Percentiles rank a stretch among this genome's conserved stretches.
phyloP scores from a whole-genome alignment of 768 basidiomycete species.

The Exidia glandulosa region DNA sequence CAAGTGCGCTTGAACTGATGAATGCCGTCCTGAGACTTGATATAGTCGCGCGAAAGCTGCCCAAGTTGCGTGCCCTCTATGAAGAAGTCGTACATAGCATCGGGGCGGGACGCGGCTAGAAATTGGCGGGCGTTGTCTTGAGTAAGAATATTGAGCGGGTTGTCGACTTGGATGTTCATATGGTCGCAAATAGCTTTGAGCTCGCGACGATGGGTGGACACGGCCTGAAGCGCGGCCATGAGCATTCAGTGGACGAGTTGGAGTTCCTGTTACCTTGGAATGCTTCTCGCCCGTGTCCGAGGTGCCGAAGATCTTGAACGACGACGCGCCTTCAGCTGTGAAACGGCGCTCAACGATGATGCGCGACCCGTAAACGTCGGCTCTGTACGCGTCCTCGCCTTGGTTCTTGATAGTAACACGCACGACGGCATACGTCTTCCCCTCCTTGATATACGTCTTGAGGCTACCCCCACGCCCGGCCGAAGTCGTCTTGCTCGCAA shows the following conservation, averaged over 20 bases:
- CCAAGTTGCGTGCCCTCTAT: conserved; percentile 84
- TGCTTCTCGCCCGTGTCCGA: no score
- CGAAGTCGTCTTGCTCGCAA: conserved; percentile 85
- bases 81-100: conserved; percentile 97
- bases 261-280: no score
- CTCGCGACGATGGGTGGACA: conserved; percentile 76
- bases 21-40: conserved; percentile 62
- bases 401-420: conserved; percentile 90
- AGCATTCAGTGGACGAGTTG: no score
- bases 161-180: conserved; percentile 95
- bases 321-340: conserved; percentile 58
- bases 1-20: conserved; percentile 30
- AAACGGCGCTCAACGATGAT: conserved; percentile 80
- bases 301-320: conserved; percentile 93
- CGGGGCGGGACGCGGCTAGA: conserved; percentile 64
- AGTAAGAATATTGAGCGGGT: conserved; percentile 92
- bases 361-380: conserved; percentile 72
- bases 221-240: no score
- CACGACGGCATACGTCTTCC: conserved; percentile 56
- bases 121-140: conserved; percentile 75
- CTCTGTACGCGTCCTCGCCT: conserved; percentile 82
- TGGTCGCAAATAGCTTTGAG: conserved; percentile 82
- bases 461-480: conserved; percentile 84
- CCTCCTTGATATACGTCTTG: conserved; percentile 78
- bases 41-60: conserved; percentile 82